Evolutionary conservation across 2,329 filamentous ascomycete species (phyloP), one percentile per base, ranked within the genome.

Genomic region (Madurella fahalii): DNA sequence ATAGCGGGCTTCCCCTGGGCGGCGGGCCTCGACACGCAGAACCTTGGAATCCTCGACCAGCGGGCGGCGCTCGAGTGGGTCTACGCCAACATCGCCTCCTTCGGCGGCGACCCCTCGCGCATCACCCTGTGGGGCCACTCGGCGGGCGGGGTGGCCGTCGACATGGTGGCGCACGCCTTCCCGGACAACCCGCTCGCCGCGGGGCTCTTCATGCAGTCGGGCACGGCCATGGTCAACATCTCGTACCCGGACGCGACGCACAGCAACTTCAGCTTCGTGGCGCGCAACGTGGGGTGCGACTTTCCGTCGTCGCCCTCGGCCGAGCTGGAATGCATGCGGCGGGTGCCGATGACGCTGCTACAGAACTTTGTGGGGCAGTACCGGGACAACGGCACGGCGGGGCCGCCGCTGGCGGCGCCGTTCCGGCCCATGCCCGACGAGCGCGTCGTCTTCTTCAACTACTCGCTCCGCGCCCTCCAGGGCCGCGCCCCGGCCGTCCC

Each of bases 31-130:
- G 62, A 56, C 48, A 67, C 54, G 12, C 69, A 72, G 50, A 81
- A 81, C 53, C 58, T 77, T 11, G 78, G 76, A 1, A 64, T 80
- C 4, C 68, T 74, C 2, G 78, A 83, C 63, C 77, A 80, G 61
- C 73, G 77, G 9, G 62, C 70, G 17, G 77, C 75, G 1, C 63
- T 80, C 0, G 74, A 79, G 64, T 81, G 78, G 78, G 65, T 78
- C 0, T 69, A 69, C 40, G 67, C 73, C 54, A 79, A 81, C 62
- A 74, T 80, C 40, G 68, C 59, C 8, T 66, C 65, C 5, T 81
- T 81, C 57, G 76, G 77, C 50, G 78, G 78, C 31, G 73, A 77
- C 57, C 64, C 67, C 4, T 52, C 62, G 3, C 65, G 68, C 13
- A 77, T 79, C 57, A 71, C 72, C 3, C 66, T 77, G 7, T 74